Conservation (phyloP, 164 flowering plant species). For the Piper betle region DNA sequence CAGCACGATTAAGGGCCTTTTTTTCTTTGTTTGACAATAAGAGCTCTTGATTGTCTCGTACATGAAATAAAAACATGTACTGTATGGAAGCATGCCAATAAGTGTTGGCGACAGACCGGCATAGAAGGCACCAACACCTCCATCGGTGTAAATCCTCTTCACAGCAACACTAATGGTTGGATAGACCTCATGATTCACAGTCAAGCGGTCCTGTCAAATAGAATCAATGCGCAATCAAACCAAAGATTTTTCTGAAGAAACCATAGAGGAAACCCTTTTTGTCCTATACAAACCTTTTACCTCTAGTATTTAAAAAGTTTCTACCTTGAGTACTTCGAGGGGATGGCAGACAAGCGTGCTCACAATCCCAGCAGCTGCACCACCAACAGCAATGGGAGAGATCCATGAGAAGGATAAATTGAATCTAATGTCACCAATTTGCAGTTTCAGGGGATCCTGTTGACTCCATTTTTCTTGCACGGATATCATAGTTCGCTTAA, state of each 20-base stretch:
- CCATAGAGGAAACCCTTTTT: background rate
- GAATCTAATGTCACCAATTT: slow-evolving; percentile 42
- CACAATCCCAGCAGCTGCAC: slow-evolving; percentile 91
- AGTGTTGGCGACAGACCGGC: slow-evolving; percentile 78
- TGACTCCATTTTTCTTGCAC: slow-evolving; percentile 61
- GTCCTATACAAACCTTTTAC: background rate
- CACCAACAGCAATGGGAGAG: slow-evolving; percentile 91
- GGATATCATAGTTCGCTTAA: slow-evolving; percentile 66
- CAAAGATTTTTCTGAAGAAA: background rate
- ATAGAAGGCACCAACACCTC: slow-evolving; percentile 68
- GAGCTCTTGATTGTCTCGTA: slow-evolving; percentile 73
- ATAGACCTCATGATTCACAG: slow-evolving; percentile 63
- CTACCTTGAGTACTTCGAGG: slow-evolving; percentile 92
- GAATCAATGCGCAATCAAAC: background rate
- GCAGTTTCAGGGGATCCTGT: slow-evolving; percentile 39
- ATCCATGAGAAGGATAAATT: slow-evolving; percentile 65
- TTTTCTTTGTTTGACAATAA: slow-evolving; percentile 56
- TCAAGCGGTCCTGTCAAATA: slow-evolving; percentile 67
- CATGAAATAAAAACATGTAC: slow-evolving; percentile 90
- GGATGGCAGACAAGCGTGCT: slow-evolving; percentile 91
- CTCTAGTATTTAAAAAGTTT: background rate
- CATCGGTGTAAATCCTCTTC: slow-evolving; percentile 54
- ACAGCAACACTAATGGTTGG: slow-evolving; percentile 57
- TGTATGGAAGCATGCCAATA: slow-evolving; percentile 95
- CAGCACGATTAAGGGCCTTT: slow-evolving; percentile 52